phyloP scores from a whole-genome alignment of 306 rosid species.

The Adenanthera pavonina region DNA sequence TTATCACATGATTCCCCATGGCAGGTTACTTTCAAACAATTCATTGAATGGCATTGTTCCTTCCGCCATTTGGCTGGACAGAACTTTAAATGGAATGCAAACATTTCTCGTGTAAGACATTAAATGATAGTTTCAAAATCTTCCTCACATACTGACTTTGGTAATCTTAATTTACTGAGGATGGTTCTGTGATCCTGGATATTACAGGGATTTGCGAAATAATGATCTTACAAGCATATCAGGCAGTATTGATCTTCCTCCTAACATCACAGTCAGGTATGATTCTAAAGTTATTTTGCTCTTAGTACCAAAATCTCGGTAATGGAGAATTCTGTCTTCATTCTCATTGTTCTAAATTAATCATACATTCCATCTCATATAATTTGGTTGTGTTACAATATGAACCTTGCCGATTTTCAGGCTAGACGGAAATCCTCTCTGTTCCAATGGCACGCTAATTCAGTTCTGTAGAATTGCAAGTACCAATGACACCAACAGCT shows the following conservation, averaged over 20 bases:
- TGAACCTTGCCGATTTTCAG: constrained; percentile 56
- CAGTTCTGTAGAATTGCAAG: constrained; percentile 60
- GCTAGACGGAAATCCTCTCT: constrained; percentile 88
- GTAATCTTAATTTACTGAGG: constrained; percentile 24
- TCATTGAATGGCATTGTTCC: constrained; percentile 64
- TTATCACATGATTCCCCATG: constrained; percentile 36
- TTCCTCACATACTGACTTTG: constrained; percentile 6
- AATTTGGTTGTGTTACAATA: neutral
- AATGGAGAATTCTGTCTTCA: constrained; percentile 6
- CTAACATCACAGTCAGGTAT: constrained; percentile 77
- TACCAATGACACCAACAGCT: constrained; percentile 26
- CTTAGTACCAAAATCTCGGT: constrained; percentile 31
- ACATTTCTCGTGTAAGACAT: constrained; percentile 67
- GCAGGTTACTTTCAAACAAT: constrained; percentile 92
- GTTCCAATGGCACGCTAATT: constrained; percentile 50
- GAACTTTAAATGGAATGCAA: constrained; percentile 46
- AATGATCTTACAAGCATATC: constrained; percentile 57
- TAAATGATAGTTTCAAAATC: constrained; percentile 32
- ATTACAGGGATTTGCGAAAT: constrained; percentile 79
- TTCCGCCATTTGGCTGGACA: constrained; percentile 72
- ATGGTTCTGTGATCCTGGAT: constrained; percentile 32
- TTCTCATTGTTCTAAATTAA: constrained; percentile 17
- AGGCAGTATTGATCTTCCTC: constrained; percentile 61
- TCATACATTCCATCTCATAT: constrained; percentile 21
- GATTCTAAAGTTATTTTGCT: constrained; percentile 47